Percentiles rank a stretch among this genome's conserved stretches.
These are phyloP conservation scores for Ananas comosus DNA, from an alignment of 176 grass and related monocot genomes.

Conservation along the genomic window DNA sequence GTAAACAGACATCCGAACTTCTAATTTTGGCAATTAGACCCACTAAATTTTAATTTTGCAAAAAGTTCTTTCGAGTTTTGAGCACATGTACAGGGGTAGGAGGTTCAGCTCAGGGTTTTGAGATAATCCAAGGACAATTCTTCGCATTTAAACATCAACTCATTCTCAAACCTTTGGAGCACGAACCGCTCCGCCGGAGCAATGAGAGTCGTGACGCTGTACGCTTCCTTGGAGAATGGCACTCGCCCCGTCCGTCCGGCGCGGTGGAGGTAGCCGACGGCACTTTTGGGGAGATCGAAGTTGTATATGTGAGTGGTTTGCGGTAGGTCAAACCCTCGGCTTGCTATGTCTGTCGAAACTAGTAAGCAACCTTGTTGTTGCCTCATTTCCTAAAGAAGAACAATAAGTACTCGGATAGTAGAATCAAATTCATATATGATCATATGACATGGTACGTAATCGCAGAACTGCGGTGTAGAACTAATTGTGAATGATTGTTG, in stretches of 20 bases:
- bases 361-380: slow-evolving; percentile 56
- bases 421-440: neutral
- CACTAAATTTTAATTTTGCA: too few species aligned
- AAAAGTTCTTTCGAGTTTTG: too few species aligned
- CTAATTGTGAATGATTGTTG: too few species aligned
- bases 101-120: too few species aligned
- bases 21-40: too few species aligned
- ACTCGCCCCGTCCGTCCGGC: slow-evolving; percentile 70
- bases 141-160: slow-evolving; percentile 60
- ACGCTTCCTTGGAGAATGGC: slow-evolving; percentile 57
- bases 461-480: too few species aligned
- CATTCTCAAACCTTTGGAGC: slow-evolving; percentile 65
- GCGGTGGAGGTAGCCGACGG: slow-evolving; percentile 60
- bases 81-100: too few species aligned
- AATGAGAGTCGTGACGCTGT: slow-evolving; percentile 59
- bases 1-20: too few species aligned
- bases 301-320: slow-evolving; percentile 91
- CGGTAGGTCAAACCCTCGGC: slow-evolving; percentile 84
- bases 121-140: slow-evolving; percentile 32
- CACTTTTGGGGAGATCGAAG: slow-evolving; percentile 78
- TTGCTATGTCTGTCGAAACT: slow-evolving; percentile 70
- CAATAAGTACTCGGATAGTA: neutral
- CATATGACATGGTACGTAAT: too few species aligned
- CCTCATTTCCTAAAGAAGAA: slow-evolving; percentile 49
- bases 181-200: slow-evolving; percentile 61